Evolutionary conservation across 331 rosid genomes (phyloP).

Genomic region (Saraca asoca): DNA sequence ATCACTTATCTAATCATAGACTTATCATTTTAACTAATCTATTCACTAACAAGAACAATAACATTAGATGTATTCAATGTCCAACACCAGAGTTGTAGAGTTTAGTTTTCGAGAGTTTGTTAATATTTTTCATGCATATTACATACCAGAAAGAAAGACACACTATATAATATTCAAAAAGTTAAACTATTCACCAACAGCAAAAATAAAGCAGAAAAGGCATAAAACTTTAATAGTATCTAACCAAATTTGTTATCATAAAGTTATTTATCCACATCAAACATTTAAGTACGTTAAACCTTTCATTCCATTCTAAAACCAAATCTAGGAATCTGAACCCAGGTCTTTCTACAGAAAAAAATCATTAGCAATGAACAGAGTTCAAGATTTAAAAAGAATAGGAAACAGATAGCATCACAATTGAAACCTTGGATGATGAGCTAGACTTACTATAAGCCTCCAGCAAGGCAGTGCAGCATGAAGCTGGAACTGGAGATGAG

Average conservation of each 20-base stretch:
- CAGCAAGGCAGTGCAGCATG: constrained; percentile 94
- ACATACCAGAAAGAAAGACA: no score
- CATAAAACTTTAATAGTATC: neutral
- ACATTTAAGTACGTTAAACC: neutral
- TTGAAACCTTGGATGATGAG: constrained; percentile 9
- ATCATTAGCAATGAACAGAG: neutral
- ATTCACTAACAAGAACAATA: no score
- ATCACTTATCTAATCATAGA: no score
- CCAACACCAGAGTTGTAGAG: no score
- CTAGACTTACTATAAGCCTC: constrained; percentile 93
- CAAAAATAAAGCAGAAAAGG: neutral
- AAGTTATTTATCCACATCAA: constrained; percentile 8
- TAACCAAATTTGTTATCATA: neutral
- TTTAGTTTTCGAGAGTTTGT: no score
- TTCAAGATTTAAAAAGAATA: constrained; percentile 8
- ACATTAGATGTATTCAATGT: no score
- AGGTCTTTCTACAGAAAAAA: neutral
- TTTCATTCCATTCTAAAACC: constrained; percentile 2
- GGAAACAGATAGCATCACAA: constrained; percentile 9
- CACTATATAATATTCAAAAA: constrained; percentile 8
- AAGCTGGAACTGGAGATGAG: constrained; percentile 98
- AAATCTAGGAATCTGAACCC: neutral
- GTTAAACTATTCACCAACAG: neutral
- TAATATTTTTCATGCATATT: constrained; percentile 1
- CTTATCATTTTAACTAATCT: no score